phyloP scores from a whole-genome alignment of 768 basidiomycete genomes.

The Trametes cinnabarina region DNA sequence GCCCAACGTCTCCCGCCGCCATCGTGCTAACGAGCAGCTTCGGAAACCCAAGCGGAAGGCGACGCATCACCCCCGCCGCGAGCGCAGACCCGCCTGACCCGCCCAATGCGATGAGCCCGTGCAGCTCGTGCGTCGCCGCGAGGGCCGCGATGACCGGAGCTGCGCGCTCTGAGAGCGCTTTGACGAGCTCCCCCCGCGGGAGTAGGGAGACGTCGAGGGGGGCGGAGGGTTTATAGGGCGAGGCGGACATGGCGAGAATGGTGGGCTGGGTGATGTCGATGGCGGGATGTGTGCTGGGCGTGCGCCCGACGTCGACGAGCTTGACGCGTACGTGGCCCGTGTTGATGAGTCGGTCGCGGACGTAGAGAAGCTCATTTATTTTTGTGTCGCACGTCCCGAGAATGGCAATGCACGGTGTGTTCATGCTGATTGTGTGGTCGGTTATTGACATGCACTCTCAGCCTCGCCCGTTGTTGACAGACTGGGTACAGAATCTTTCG shows the following conservation, averaged over 20 bases:
- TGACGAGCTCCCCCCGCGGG: slow-evolving; percentile 16
- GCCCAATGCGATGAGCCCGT: slow-evolving; percentile 16
- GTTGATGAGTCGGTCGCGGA: slow-evolving; percentile 10
- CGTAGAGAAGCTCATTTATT: slow-evolving; percentile 21
- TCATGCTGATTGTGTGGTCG: no score
- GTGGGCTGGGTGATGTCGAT: slow-evolving; percentile 15
- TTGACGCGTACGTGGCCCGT: slow-evolving; percentile 14
- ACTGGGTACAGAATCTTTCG: neutral
- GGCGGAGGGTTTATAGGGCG: neutral
- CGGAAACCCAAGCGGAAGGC: slow-evolving; percentile 22
- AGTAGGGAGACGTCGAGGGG: slow-evolving; percentile 13
- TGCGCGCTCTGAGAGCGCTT: slow-evolving; percentile 9
- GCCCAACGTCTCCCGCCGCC: slow-evolving; percentile 20
- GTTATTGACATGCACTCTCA: neutral
- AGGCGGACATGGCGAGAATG: slow-evolving; percentile 6
- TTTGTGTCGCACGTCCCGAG: slow-evolving; percentile 26
- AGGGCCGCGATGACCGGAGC: slow-evolving; percentile 7
- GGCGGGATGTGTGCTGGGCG: slow-evolving; percentile 11
- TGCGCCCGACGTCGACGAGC: slow-evolving; percentile 22
- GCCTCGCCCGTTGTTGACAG: neutral
- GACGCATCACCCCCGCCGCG: slow-evolving; percentile 17
- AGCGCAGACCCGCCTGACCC: slow-evolving; percentile 22
- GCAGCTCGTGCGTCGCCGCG: slow-evolving; percentile 6
- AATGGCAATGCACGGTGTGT: slow-evolving; percentile 14
- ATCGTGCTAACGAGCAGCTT: slow-evolving; percentile 25